Base-by-base conservation (phyloP, 179 eudicot species). In the Beta corolliflora region DNA sequence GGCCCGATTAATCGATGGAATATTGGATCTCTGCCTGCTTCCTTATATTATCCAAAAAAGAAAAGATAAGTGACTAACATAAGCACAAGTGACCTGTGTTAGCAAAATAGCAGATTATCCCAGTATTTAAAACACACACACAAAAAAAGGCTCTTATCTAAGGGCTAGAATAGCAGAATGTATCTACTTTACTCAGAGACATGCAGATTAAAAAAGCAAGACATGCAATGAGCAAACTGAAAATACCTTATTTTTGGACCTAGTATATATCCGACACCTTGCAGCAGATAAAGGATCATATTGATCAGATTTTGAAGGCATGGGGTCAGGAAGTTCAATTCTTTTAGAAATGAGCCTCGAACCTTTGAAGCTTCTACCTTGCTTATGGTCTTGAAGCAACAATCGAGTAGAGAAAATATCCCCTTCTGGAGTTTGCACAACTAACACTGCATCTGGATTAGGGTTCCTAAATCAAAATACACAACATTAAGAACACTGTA, bases 1-100 rank as follows among this genome's bases (percentile, higher is more conserved):
- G 93, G 93, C 77, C 99, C 95, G 96, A 88, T 95, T 82, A 94
- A 59, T 77, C 94, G 93, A 83, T 95, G 99, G 81, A 79, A 90
- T 58, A 85, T 75, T 77, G 97, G 85, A 81, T 86, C 92, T 80
- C 52, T 74, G 54, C 87, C 86, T 58, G 71, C 79, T 79, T 79
- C 90, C 97, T 92, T 75, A 55, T 59, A 84, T 36, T 36, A 77
- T 58, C 46, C 65, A 84, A 82, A 64, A 66, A 41, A 61, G 45
- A 54, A 52, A 21, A 12, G 55, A 68, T 48, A 5, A 73, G 58
- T 48, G 25, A 72, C 29, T 41, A 80, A n/a, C 21, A 56, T 7
- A n/a, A 61, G 48, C 53, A 79, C 3, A 76, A 25, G 13, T 16
- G 19, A 53, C 36, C 19, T 29, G 31, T 3, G 45, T 31, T 36